Conservation (phyloP, 495 filamentous ascomycete species). For the Aspergillus funiculosus region DNA sequence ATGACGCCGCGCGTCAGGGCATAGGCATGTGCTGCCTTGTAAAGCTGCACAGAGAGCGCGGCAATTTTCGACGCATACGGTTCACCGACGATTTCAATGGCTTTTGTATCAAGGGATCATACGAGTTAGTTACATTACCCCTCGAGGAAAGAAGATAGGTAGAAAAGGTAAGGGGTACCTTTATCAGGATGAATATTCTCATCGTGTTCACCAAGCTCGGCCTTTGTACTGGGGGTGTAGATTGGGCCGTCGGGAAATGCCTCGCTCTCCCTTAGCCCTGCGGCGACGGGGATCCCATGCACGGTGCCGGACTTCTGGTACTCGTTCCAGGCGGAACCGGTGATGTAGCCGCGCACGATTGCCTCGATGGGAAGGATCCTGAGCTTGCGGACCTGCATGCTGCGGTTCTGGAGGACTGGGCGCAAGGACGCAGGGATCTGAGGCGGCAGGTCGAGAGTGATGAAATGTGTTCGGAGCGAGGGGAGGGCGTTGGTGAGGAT, state of each 20-base stretch:
- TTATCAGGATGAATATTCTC: slow-evolving; percentile 81
- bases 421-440: slow-evolving; percentile 44
- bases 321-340: slow-evolving; percentile 86
- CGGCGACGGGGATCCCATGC: slow-evolving; percentile 64
- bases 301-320: slow-evolving; percentile 71
- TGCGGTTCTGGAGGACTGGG: slow-evolving; percentile 56
- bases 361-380: slow-evolving; percentile 85
- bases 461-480: slow-evolving; percentile 66
- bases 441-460: slow-evolving; percentile 61
- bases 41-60: slow-evolving; percentile 63
- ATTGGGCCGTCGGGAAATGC: slow-evolving; percentile 64
- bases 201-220: slow-evolving; percentile 75
- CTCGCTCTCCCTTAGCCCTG: slow-evolving; percentile 66
- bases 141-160: background rate
- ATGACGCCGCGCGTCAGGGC: slow-evolving; percentile 78
- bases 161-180: slow-evolving; percentile 30
- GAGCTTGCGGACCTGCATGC: slow-evolving; percentile 76
- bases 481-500: slow-evolving; percentile 62
- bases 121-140: background rate
- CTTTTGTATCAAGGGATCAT: slow-evolving; percentile 25
- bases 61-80: slow-evolving; percentile 71
- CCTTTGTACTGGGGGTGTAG: slow-evolving; percentile 91
- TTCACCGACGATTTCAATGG: slow-evolving; percentile 63
- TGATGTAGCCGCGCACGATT: slow-evolving; percentile 90
- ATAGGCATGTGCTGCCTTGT: slow-evolving; percentile 67